Evolutionary conservation across 768 basidiomycete species (phyloP).

Genomic region (Coprinopsis marcescibilis): DNA sequence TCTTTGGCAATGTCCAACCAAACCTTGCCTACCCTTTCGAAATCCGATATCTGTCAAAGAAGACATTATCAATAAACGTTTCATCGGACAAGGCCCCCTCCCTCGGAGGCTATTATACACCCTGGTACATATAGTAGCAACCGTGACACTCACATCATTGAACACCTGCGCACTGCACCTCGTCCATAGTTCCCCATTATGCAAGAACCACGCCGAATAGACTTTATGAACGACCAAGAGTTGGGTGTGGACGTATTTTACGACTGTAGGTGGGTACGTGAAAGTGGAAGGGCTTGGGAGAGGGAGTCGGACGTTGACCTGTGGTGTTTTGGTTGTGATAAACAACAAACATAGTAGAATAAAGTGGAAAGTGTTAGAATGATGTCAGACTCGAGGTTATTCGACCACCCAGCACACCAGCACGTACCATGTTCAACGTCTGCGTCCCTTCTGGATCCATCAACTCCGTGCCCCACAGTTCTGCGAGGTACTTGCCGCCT

Average conservation of each 20-base stretch:
- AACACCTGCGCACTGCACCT: constrained; percentile 36
- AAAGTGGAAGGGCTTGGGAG: constrained; percentile 23
- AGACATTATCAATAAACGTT: not conserved
- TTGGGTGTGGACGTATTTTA: constrained; percentile 21
- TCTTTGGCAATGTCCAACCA: constrained; percentile 32
- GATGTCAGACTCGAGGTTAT: too few relatives aligned
- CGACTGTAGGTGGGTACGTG: constrained; percentile 14
- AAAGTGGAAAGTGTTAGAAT: too few relatives aligned
- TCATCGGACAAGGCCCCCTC: too few relatives aligned
- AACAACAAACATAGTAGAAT: too few relatives aligned
- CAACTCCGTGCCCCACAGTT: constrained; percentile 53
- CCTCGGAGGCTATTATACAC: too few relatives aligned
- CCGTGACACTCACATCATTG: constrained; percentile 32
- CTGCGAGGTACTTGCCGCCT: constrained; percentile 57
- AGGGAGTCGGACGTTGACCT: constrained; percentile 34
- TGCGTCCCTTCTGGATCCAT: constrained; percentile 54
- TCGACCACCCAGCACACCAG: too few relatives aligned
- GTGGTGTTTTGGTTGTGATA: too few relatives aligned
- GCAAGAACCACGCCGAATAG: constrained; percentile 28
- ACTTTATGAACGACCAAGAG: constrained; percentile 25
- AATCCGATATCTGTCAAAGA: constrained; percentile 31
- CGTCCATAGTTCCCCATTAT: constrained; percentile 35
- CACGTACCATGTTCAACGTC: constrained; percentile 63
- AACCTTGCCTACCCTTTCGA: constrained; percentile 33
- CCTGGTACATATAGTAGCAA: too few relatives aligned